Evolutionary conservation across 2,329 filamentous ascomycete species (phyloP).

Genomic region (Colletotrichum chrysophilum): DNA sequence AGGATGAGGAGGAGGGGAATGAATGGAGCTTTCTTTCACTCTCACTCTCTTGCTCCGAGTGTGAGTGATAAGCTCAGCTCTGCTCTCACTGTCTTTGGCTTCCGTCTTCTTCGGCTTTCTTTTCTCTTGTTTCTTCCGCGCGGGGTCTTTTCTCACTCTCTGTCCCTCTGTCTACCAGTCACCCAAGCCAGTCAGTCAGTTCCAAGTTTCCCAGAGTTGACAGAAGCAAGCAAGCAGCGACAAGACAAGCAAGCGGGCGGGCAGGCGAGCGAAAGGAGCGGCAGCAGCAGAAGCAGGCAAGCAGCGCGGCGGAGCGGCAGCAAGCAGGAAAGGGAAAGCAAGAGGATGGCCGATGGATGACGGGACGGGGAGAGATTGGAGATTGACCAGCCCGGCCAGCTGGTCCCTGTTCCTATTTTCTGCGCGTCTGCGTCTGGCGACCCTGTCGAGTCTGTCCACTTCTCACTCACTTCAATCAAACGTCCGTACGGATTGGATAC

Average conservation of each 20-base stretch:
- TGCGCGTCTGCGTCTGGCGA: constrained; percentile 3
- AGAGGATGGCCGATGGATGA: constrained; percentile 13
- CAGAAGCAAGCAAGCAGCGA: background rate
- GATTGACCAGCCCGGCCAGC: constrained; percentile 8
- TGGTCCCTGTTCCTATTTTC: constrained; percentile 20
- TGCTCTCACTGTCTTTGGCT: background rate
- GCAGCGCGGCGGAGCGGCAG: background rate
- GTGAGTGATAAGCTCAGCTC: background rate
- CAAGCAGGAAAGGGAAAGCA: constrained; percentile 6
- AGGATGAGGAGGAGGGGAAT: background rate
- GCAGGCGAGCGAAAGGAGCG: background rate
- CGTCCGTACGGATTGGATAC: background rate
- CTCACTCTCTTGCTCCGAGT: background rate
- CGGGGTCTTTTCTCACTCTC: background rate
- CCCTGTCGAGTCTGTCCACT: constrained; percentile 16
- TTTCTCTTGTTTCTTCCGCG: background rate
- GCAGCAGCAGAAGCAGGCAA: background rate
- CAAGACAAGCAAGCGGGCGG: background rate
- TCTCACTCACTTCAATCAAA: constrained; percentile 14
- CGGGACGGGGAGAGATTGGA: background rate
- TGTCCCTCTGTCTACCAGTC: background rate
- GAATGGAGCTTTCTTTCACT: background rate
- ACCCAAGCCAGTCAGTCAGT: background rate
- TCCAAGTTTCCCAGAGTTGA: background rate
- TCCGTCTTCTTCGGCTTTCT: background rate